Conservation (phyloP, 2,329 filamentous ascomycete genomes). For the Apiospora saccharicola region DNA sequence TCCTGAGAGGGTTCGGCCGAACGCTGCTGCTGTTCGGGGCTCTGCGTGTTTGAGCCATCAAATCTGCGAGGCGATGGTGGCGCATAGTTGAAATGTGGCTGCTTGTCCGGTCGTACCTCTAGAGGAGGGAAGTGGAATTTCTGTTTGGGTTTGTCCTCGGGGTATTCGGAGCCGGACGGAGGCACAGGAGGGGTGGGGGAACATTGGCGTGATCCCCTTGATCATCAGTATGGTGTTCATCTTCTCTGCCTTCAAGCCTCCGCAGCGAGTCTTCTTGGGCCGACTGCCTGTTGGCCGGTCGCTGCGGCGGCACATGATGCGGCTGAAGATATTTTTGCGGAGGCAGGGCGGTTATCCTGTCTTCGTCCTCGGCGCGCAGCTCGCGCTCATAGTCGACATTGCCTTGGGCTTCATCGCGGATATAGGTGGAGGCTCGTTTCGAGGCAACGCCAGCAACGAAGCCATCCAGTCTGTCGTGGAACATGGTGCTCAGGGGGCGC, state of each 20-base stretch:
- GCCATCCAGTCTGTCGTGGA: constrained; percentile 87
- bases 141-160: constrained; percentile 46
- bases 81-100: constrained; percentile 66
- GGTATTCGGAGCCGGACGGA: constrained; percentile 36
- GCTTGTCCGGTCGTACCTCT: constrained; percentile 53
- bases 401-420: constrained; percentile 81
- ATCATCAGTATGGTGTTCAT: constrained; percentile 51
- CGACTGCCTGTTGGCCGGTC: constrained; percentile 42
- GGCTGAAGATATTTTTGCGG: constrained; percentile 69
- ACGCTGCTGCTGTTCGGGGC: constrained; percentile 33
- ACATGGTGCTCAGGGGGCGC: constrained; percentile 74
- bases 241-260: constrained; percentile 56
- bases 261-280: constrained; percentile 56
- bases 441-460: constrained; percentile 87
- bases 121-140: constrained; percentile 68
- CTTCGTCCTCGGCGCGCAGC: constrained; percentile 82
- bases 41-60: constrained; percentile 37
- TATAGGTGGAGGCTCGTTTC: constrained; percentile 85
- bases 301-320: constrained; percentile 50
- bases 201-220: constrained; percentile 24
- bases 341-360: constrained; percentile 83
- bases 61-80: constrained; percentile 54
- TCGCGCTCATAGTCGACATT: constrained; percentile 82
- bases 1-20: constrained; percentile 32
- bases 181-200: constrained; percentile 28